Evolutionary conservation across 2,329 filamentous ascomycete species (phyloP), one percentile per base, ranked within the genome.

Genomic region (Alternaria gansuensis): DNA sequence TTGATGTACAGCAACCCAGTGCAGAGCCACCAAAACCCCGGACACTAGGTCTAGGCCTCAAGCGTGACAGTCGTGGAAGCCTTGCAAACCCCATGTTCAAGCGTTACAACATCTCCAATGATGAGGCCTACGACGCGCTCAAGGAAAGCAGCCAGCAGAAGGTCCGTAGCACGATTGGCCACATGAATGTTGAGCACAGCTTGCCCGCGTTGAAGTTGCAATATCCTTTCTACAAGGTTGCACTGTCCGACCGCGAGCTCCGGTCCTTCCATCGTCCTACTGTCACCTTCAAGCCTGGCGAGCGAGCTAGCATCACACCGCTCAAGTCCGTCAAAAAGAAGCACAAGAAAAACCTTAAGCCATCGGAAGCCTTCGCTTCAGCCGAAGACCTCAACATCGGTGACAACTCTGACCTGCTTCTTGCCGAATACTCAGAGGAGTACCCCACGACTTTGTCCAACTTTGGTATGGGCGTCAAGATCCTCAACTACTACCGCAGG

Each of bases 61-160:
- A 85, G 77, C 88, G 85, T 62, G 88, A 88, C 81, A 87, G 85
- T 7, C 89, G 87, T 56, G 87, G 88, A 14, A 89, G 88, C 50
- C 80, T 92, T 40, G 87, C 88, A 3, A 90, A 89, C 54, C 88
- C 91, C 55, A 84, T 97, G 34, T 87, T 87, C 36, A 87, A 90
- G 66, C 89, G 94, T 40, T 99, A 97, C 83, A 98, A 98, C 74
- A 91, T 96, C 58, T 97, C 93, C 29, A 98, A 98, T 64, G 95
- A 99, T 72, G 90, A 95, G 59, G 93, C 93, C 2, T 99, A 99
- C 76, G 93, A 98, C 73, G 87, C 93, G 60, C 85, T 99, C 43
- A 98, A 98, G 78, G 93, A 97, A 77, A 98, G 97, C 73, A 93
- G 96, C 73, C 92, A 96, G 79, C 93, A 92, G 83, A 98, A 97